Evolutionary conservation across 192 early-diverging fungal genomes (phyloP).

Genomic region (Endogone sp.): DNA sequence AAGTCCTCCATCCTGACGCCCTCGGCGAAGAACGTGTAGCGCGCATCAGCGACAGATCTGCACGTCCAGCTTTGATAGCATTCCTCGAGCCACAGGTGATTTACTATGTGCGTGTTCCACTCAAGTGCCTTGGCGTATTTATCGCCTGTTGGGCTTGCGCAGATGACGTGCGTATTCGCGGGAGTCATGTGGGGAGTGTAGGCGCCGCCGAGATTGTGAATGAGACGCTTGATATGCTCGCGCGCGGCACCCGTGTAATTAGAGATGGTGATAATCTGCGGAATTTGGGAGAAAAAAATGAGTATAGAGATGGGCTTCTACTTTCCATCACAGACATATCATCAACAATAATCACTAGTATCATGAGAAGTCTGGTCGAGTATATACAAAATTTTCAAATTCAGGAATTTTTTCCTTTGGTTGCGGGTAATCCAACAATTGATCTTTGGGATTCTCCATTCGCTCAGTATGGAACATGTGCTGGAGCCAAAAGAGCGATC

Average conservation of each 20-base stretch:
- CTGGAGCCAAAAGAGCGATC: conserved; percentile 43
- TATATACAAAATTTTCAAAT: conserved; percentile 37
- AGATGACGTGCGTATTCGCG: conserved; percentile 75
- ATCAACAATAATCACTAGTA: not conserved
- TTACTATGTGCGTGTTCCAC: conserved; percentile 68
- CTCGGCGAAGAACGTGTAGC: conserved; percentile 51
- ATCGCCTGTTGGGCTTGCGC: conserved; percentile 57
- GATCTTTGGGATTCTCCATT: conserved; percentile 36
- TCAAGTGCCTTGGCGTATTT: conserved; percentile 62
- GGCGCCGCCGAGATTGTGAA: conserved; percentile 55
- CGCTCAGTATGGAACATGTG: conserved; percentile 35
- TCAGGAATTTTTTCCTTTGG: conserved; percentile 41
- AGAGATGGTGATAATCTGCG: conserved; percentile 56
- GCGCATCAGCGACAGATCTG: conserved; percentile 49
- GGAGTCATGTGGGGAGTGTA: conserved; percentile 60
- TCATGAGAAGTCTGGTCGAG: not conserved
- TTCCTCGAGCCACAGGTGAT: conserved; percentile 88
- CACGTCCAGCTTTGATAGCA: conserved; percentile 60
- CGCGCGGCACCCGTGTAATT: conserved; percentile 67
- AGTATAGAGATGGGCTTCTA: not conserved
- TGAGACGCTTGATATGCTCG: conserved; percentile 60
- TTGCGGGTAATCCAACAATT: conserved; percentile 51
- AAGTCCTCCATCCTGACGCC: conserved; percentile 44
- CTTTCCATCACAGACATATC: too few relatives aligned
- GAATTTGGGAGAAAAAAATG: conserved; percentile 2